phyloP scores from a whole-genome alignment of 495 filamentous ascomycete genomes.

The Penicillium daleae region DNA sequence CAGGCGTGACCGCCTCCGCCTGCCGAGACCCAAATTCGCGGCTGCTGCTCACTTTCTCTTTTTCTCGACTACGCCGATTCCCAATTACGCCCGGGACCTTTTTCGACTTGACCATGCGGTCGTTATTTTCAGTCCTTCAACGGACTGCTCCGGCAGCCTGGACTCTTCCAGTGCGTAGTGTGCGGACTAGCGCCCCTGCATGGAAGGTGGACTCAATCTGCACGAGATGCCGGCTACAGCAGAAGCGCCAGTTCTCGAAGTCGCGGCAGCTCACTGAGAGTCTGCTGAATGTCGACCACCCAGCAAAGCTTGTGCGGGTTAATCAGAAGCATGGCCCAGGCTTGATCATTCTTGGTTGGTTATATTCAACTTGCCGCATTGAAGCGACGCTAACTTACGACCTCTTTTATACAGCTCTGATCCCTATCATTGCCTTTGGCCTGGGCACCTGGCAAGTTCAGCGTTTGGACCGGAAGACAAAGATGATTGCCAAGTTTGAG shows the following conservation, averaged over 20 bases:
- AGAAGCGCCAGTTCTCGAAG: constrained; percentile 37
- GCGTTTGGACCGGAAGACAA: constrained; percentile 90
- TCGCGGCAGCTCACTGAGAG: constrained; percentile 23
- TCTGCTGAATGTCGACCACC: constrained; percentile 81
- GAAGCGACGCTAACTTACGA: constrained; percentile 5
- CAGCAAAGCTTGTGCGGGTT: constrained; percentile 72
- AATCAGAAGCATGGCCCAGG: constrained; percentile 79
- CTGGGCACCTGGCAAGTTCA: constrained; percentile 97
- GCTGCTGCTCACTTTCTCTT: not conserved
- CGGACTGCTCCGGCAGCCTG: constrained; percentile 29
- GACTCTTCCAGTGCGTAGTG: constrained; percentile 24
- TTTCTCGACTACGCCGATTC: not conserved
- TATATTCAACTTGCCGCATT: not conserved
- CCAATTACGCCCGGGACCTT: not conserved
- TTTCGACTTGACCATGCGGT: constrained; percentile 32
- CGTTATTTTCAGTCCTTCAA: constrained; percentile 36
- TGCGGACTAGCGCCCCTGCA: constrained; percentile 22
- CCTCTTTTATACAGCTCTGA: constrained; percentile 63
- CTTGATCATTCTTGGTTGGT: constrained; percentile 74
- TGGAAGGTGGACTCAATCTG: constrained; percentile 42
- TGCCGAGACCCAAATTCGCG: constrained; percentile 14
- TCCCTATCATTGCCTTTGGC: constrained; percentile 86
- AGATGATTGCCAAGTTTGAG: constrained; percentile 85
- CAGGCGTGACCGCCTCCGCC: constrained; percentile 24
- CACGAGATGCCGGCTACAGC: constrained; percentile 43